Evolutionary conservation across 768 basidiomycete species (phyloP), one percentile per base, ranked within the genome.

Genomic region (Gloeopeniophorella convolvens): DNA sequence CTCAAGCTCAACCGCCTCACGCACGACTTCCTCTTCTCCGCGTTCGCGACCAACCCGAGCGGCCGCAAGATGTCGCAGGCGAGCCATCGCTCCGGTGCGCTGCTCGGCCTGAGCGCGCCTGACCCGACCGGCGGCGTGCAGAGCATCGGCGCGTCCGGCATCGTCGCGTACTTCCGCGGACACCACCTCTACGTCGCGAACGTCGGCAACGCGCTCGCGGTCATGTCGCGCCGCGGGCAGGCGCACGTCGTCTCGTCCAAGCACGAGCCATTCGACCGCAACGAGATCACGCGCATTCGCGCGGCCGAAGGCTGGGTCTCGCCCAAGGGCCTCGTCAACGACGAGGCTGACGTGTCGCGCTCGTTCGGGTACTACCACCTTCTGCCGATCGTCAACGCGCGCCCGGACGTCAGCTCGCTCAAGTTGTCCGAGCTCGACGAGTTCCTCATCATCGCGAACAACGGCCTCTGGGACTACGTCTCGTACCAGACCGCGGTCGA

Each of bases 401-500:
- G 85, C 5, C 95, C 96, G 0, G 79, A 90, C 63, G 78, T 95
- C 54, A 72, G 71, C 57, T 72, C 70, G 4, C 80, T 84, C 55
- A 75, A 82, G 40, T 69, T 99, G 15, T 76, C 81, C 2, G 84
- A 89, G 54, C 76, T 82, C 47, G 96, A 99, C 66, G 95, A 99
- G 66, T 96, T 98, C 62, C 79, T 98, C 60, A 95, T 99, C 69
- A 78, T 99, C 53, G 96, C 85, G 24, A 97, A 98, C 64, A 78
- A 82, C 5, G 91, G 90, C 0, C 65, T 98, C 21, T 99, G 96
- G 96, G 87, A 94, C 58, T 89, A 81, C 57, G 87, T 98, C 56
- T 85, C 89, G 4, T 90, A 89, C 63, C 92, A 97, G 65, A 95
- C 89, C 0, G 95, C 96, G 1, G 92, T 98, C 48, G 95, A 98